Base-by-base conservation (phyloP, 441 rosid genomes). In the Rhodomyrtus psidioides region DNA sequence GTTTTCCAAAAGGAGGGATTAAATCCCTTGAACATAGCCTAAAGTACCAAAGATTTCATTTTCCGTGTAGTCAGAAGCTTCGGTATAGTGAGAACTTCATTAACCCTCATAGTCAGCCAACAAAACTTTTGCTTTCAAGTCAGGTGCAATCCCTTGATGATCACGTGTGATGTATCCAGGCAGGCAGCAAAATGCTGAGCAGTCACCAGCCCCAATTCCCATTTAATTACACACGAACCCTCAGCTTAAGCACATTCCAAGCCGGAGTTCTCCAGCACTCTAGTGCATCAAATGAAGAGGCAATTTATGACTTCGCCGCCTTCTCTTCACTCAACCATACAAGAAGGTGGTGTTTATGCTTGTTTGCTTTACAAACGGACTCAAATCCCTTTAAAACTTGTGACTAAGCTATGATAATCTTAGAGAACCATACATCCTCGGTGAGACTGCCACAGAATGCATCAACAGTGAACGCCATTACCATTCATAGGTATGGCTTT, bases 401-500 rank as follows among this genome's bases (percentile, higher is more conserved):
- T 21, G 49, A 21, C 21, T 70, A 70, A 70, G 51, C 9, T 70
- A 70, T 23, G 44, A 70, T 39, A 70, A 39, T 70, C 42, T 39
- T 24, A 70, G 79, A 70, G 79, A 70, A 39, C 51, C 79, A 3
- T 21, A 70, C 49, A 6, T 44, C 49, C 79, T 70, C 2, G 4
- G 79, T 39, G 51, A 0, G 9, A 70, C 49, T 39, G 49, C 24
- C 79, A 70, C 51, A 23, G 49, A 34, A 70, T 70, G 79, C 49
- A 21, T 87, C 87, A 87, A 81, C 70, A 84, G 89, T 92, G 97
- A 88, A 94, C 86, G 14, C 97, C 95, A 74, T 95, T 95, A 85
- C 97, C 95, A 84, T 94, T 94, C 91, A 94, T 90, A 91, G 92
- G 88, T 84, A 93, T 86, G 75, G 93, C 92, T 59, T 92, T 90